phyloP scores from a whole-genome alignment of 2,329 filamentous ascomycete genomes.

The Sclerotinia spermophila region DNA sequence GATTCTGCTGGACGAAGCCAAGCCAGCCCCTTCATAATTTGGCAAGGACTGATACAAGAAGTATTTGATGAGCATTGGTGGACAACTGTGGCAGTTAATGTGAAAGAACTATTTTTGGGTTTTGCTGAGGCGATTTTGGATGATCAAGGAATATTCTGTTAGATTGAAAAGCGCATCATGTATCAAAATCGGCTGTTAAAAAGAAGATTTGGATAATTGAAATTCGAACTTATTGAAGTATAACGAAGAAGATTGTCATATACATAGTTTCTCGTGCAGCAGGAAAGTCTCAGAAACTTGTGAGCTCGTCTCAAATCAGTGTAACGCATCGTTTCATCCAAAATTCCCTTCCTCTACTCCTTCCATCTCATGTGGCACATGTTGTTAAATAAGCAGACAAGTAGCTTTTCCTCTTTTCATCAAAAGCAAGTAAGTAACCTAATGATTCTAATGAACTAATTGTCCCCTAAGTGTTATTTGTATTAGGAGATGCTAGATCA shows the following conservation, averaged over 20 bases:
- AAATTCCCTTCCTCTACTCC: fast-evolving
- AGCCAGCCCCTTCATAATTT: background rate
- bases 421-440: no score
- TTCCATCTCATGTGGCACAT: fast-evolving
- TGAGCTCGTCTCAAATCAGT: background rate
- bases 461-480: no score
- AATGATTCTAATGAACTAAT: no score
- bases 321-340: fast-evolving
- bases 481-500: no score
- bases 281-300: background rate
- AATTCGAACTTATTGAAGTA: background rate
- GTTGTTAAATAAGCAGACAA: background rate
- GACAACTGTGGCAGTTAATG: background rate
- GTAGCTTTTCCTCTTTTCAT: fast-evolving
- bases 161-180: background rate
- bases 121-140: background rate
- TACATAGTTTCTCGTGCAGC: background rate
- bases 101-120: no score
- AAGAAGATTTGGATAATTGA: background rate
- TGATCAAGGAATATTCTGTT: background rate
- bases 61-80: background rate
- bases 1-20: background rate
- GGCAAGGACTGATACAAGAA: background rate
- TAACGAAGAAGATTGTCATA: background rate
- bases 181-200: background rate